Evolutionary conservation across 257 asterid genomes (phyloP).

Genomic region (Solanum corneliomulleri): DNA sequence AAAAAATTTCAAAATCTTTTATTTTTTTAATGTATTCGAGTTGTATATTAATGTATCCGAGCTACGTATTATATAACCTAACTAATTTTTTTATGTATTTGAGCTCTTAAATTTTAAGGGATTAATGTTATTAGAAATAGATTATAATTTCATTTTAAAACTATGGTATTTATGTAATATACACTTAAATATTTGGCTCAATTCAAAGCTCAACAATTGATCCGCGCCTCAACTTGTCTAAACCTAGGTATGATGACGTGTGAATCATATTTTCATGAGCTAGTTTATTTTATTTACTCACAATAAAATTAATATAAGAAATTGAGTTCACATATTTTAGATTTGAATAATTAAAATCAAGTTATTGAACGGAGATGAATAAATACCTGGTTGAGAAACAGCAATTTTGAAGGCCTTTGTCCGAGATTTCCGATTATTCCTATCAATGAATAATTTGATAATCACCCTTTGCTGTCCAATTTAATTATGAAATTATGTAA

Average conservation of each 20-base stretch:
- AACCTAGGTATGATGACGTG: too few relatives aligned
- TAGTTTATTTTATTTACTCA: not conserved
- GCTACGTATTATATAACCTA: too few relatives aligned
- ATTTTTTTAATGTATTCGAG: too few relatives aligned
- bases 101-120: too few relatives aligned
- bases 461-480: not conserved
- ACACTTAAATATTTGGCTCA: not conserved
- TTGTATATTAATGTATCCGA: too few relatives aligned
- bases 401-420: not conserved
- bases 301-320: not conserved
- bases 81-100: too few relatives aligned
- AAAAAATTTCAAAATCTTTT: too few relatives aligned
- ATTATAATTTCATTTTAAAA: too few relatives aligned
- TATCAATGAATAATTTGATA: not conserved
- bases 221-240: not conserved
- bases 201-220: not conserved
- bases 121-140: too few relatives aligned
- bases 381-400: not conserved
- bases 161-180: too few relatives aligned
- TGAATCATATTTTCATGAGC: not conserved
- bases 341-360: not conserved
- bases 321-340: not conserved
- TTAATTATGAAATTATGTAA: not conserved
- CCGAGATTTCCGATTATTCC: not conserved
- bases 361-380: not conserved